phyloP scores from a whole-genome alignment of 768 basidiomycete genomes.

The Epithele typhae region DNA sequence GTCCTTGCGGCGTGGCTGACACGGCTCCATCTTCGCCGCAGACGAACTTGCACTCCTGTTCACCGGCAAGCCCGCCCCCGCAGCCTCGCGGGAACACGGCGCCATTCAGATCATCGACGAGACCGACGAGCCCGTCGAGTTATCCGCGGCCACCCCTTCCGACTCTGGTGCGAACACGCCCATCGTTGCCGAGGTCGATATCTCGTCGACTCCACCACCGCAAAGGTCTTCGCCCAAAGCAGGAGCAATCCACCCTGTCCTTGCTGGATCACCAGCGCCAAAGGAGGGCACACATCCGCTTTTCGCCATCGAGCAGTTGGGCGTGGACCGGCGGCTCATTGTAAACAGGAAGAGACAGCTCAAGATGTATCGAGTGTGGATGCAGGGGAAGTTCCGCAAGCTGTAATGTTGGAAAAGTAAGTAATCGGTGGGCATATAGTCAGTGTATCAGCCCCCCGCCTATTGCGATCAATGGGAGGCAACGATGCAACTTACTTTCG shows the following conservation, averaged over 20 bases:
- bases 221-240: not conserved
- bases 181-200: not conserved
- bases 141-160: not conserved
- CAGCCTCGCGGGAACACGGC: slow-evolving; percentile 27
- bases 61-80: slow-evolving; percentile 52
- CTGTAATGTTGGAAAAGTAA: slow-evolving; percentile 11
- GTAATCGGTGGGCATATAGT: too few species aligned
- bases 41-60: slow-evolving; percentile 80
- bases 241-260: slow-evolving; percentile 9
- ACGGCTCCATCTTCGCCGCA: slow-evolving; percentile 25
- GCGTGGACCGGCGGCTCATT: slow-evolving; percentile 83
- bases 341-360: slow-evolving; percentile 92
- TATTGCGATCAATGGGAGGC: too few species aligned
- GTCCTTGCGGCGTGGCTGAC: too few species aligned
- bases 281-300: slow-evolving; percentile 45
- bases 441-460: too few species aligned
- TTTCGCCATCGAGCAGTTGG: slow-evolving; percentile 80
- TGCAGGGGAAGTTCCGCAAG: slow-evolving; percentile 82
- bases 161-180: not conserved
- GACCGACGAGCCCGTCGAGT: slow-evolving; percentile 15
- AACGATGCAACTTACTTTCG: too few species aligned
- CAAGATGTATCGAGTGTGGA: slow-evolving; percentile 97
- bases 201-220: not conserved
- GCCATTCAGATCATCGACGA: slow-evolving; percentile 32
- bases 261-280: not conserved